Conservation (phyloP, 2,329 filamentous ascomycete species). For the Pestalotiopsis fici region DNA sequence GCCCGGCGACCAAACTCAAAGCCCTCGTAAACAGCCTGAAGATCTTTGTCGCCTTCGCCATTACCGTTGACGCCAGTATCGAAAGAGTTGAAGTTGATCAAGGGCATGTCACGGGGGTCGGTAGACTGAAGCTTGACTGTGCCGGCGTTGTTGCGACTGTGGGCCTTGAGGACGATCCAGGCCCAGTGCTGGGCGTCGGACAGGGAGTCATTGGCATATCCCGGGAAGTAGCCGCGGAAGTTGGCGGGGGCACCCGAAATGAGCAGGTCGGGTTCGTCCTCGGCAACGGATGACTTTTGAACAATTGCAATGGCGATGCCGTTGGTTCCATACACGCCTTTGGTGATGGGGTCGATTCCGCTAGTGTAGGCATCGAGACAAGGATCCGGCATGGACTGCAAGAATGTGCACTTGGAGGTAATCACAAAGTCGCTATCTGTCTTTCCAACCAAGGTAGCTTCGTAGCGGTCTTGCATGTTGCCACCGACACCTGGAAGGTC, state of each 20-base stretch:
- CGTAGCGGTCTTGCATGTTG: constrained; percentile 28
- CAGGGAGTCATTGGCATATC: constrained; percentile 10
- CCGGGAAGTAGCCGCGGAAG: constrained; percentile 18
- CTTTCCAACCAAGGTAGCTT: constrained; percentile 19
- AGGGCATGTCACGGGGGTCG: constrained; percentile 63
- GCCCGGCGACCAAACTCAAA: constrained; percentile 8
- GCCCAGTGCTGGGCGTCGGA: constrained; percentile 26
- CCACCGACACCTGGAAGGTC: constrained; percentile 33
- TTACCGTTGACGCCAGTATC: constrained; percentile 43
- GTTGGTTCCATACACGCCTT: constrained; percentile 17
- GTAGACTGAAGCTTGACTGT: constrained; percentile 43
- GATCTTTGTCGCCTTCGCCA: constrained; percentile 5
- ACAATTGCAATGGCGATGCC: constrained; percentile 18
- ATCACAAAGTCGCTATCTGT: constrained; percentile 5
- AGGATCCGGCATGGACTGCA: constrained; percentile 12
- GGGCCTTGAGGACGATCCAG: constrained; percentile 36
- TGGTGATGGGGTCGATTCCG: constrained; percentile 9
- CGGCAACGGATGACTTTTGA: constrained; percentile 13
- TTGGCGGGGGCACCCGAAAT: constrained; percentile 16
- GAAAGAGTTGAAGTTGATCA: constrained; percentile 62
- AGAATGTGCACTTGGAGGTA: constrained; percentile 5
- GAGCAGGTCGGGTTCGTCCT: constrained; percentile 16
- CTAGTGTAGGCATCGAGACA: constrained; percentile 12
- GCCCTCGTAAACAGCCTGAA: constrained; percentile 38
- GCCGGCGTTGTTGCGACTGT: constrained; percentile 55